phyloP scores from a whole-genome alignment of 352 stramenopile species.

The Phytophthora constricta region DNA sequence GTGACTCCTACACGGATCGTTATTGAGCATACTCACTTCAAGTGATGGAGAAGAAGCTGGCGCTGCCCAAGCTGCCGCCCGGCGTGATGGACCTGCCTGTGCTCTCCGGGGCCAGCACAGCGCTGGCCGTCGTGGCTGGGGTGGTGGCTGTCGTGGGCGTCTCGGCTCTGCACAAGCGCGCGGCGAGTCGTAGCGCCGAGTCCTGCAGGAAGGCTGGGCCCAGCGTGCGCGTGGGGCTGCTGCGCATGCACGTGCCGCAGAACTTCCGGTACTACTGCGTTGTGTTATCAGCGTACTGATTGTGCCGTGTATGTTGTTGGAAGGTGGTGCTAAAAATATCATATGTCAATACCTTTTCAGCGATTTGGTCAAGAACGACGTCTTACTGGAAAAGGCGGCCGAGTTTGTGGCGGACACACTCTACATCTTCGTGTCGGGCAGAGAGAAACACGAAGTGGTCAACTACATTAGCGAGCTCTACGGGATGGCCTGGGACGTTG shows the following conservation, averaged over 20 bases:
- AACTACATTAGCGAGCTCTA: constrained; percentile 86
- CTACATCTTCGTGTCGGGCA: constrained; percentile 68
- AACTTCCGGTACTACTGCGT: constrained; percentile 53
- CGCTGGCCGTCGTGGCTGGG: constrained; percentile 50
- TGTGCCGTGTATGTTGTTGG: background rate
- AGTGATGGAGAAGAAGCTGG: constrained; percentile 55
- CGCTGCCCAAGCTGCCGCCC: constrained; percentile 50
- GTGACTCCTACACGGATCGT: background rate
- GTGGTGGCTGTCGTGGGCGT: constrained; percentile 52
- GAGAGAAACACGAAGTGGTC: constrained; percentile 63
- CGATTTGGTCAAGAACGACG: constrained; percentile 72
- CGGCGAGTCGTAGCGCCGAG: background rate
- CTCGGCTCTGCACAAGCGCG: constrained; percentile 52
- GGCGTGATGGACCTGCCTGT: constrained; percentile 24
- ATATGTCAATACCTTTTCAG: constrained; percentile 17
- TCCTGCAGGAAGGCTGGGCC: background rate
- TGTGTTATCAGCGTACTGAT: constrained; percentile 5
- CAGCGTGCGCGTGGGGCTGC: constrained; percentile 51
- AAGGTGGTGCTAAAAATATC: background rate
- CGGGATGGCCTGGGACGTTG: constrained; percentile 73
- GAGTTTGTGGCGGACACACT: constrained; percentile 53
- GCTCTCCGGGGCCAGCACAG: constrained; percentile 42
- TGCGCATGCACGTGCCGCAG: constrained; percentile 61
- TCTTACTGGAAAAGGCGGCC: constrained; percentile 73
- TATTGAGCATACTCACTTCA: background rate